A percentile compares a stretch with the other conserved stretches of the same genome.
These are phyloP conservation scores for Salix caprea DNA, from an alignment of 345 rosid species.

Conservation along the genomic window DNA sequence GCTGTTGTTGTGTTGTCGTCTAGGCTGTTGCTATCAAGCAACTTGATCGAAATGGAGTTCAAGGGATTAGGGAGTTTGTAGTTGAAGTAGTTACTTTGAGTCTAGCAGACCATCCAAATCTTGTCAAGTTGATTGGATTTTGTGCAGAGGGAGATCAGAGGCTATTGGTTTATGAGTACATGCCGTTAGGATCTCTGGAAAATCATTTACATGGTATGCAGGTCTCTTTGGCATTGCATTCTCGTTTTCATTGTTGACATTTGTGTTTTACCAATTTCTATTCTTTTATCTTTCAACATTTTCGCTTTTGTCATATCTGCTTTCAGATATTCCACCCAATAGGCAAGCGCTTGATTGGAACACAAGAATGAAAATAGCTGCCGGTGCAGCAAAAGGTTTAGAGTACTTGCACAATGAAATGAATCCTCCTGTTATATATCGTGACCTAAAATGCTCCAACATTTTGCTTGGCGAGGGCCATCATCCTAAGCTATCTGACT, in stretches of 20 bases:
- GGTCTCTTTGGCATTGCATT: not conserved
- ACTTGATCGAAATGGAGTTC: conserved; percentile 40
- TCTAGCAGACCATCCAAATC: conserved; percentile 39
- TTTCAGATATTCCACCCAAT: conserved; percentile 26
- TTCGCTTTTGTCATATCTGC: not conserved
- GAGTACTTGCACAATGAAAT: conserved; percentile 41
- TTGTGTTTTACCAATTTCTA: not conserved
- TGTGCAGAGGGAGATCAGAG: conserved; percentile 42
- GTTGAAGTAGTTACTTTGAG: conserved; percentile 37
- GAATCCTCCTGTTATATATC: conserved; percentile 40
- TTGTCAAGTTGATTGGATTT: conserved; percentile 39
- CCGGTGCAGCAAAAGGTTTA: conserved; percentile 45
- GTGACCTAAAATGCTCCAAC: conserved; percentile 45
- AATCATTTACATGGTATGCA: conserved; percentile 38
- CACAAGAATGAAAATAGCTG: conserved; percentile 44
- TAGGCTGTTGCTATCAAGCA: conserved; percentile 46
- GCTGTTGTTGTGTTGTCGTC: not conserved
- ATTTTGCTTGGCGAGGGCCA: conserved; percentile 37
- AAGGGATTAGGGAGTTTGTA: conserved; percentile 39
- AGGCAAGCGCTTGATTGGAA: conserved; percentile 41
- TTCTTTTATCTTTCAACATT: not conserved
- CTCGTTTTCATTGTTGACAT: not conserved
- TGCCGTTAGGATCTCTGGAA: conserved; percentile 49
- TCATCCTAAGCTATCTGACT: conserved; percentile 43
- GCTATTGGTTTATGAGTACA: conserved; percentile 44